Evolutionary conservation across 2,329 filamentous ascomycete species (phyloP).

Genomic region (Elsinoe necatrix): DNA sequence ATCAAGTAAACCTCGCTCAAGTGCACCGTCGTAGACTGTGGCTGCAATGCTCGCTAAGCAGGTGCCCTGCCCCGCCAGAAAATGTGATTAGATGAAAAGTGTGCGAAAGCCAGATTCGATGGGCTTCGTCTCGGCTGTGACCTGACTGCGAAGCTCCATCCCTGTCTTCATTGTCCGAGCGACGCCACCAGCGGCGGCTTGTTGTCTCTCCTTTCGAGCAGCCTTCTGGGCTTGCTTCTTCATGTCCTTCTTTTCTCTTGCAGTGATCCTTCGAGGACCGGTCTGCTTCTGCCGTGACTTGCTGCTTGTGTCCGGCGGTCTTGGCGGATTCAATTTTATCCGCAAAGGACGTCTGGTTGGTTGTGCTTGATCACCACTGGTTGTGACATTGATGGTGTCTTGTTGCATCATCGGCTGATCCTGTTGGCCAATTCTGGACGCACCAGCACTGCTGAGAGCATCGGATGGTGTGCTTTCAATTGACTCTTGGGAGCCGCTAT

Average conservation of each 20-base stretch:
- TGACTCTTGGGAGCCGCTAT: slow-evolving; percentile 30
- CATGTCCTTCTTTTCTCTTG: slow-evolving; percentile 32
- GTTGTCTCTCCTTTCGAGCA: slow-evolving; percentile 33
- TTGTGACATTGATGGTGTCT: slow-evolving; percentile 19
- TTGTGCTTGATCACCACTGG: background rate
- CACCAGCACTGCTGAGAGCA: slow-evolving; percentile 25
- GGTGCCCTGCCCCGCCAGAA: background rate
- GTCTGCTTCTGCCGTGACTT: slow-evolving; percentile 29
- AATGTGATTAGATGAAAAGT: slow-evolving; percentile 29
- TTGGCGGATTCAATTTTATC: slow-evolving; percentile 30
- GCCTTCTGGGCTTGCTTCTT: slow-evolving; percentile 37
- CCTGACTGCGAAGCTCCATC: slow-evolving; percentile 26
- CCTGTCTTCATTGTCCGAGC: slow-evolving; percentile 20
- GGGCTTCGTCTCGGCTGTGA: slow-evolving; percentile 29
- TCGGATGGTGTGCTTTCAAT: slow-evolving; percentile 28
- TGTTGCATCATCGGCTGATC: slow-evolving; percentile 18
- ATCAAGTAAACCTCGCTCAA: background rate
- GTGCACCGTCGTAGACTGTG: background rate
- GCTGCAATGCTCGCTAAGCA: slow-evolving; percentile 11
- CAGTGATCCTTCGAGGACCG: slow-evolving; percentile 29
- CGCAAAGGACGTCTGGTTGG: slow-evolving; percentile 20
- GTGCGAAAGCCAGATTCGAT: slow-evolving; percentile 30
- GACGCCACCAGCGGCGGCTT: slow-evolving; percentile 20
- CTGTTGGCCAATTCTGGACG: slow-evolving; percentile 21
- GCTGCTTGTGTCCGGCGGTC: slow-evolving; percentile 24